Conservation (phyloP, 2,329 filamentous ascomycete genomes). For the Calonectria crousiana region DNA sequence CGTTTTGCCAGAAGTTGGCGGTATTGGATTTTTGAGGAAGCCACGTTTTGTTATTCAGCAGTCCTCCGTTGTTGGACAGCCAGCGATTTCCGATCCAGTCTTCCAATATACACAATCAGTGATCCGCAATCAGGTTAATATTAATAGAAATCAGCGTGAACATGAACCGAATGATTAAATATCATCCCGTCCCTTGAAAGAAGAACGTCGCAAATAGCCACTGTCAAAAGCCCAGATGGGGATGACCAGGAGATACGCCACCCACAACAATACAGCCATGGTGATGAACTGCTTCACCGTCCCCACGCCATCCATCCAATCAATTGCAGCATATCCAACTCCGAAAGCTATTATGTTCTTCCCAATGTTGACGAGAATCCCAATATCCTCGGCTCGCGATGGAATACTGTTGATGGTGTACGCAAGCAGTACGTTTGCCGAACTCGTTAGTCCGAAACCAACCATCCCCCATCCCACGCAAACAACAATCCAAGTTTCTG, state of each 20-base stretch:
- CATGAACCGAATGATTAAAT: too few species aligned
- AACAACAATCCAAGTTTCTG: not conserved
- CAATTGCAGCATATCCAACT: not conserved
- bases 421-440: not conserved
- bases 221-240: not conserved
- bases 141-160: not conserved
- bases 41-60: not conserved
- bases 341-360: not conserved
- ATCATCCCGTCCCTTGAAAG: too few species aligned
- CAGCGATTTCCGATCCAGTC: too few species aligned
- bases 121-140: not conserved
- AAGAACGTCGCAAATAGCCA: not conserved
- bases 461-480: not conserved
- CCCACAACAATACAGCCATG: not conserved
- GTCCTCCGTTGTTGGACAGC: not conserved
- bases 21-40: not conserved
- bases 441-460: not conserved
- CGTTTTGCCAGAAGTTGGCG: not conserved
- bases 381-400: not conserved
- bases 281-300: not conserved
- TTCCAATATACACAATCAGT: not conserved
- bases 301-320: not conserved
- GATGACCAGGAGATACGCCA: not conserved
- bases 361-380: not conserved
- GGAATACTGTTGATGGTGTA: not conserved